These are phyloP conservation scores for Sphagnum fallax DNA, from an alignment of 228 moss, liverwort and hornwort species.

Conservation along the genomic window DNA sequence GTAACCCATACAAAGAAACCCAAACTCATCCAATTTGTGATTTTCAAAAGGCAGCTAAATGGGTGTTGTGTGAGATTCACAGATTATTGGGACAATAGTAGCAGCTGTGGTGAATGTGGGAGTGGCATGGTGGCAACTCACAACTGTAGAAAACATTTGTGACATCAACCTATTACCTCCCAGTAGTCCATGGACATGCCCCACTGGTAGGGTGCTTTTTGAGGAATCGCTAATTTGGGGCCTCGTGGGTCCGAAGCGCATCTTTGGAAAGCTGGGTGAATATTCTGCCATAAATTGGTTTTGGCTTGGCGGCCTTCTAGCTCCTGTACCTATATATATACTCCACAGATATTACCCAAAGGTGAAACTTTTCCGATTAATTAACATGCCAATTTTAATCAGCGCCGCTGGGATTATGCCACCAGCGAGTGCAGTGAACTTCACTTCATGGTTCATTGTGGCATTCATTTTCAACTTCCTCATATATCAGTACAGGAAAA, in stretches of 20 bases:
- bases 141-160: conserved; percentile 21
- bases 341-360: conserved; percentile 1
- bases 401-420: conserved; percentile 20
- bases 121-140: conserved; percentile 20
- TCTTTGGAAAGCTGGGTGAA: conserved; percentile 9
- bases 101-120: conserved; percentile 12
- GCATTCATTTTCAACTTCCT: conserved; percentile 23
- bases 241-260: conserved; percentile 8
- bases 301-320: conserved; percentile 11
- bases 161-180: conserved; percentile 14
- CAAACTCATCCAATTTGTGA: background rate
- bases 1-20: background rate
- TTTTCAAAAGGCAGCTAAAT: too few species aligned
- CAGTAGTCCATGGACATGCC: conserved; percentile 32
- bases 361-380: conserved; percentile 3
- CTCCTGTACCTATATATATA: conserved; percentile 10
- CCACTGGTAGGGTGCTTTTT: conserved; percentile 16
- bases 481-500: conserved; percentile 13
- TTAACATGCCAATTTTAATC: conserved; percentile 20
- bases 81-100: conserved; percentile 12
- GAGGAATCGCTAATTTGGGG: conserved; percentile 20
- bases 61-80: background rate
- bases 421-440: conserved; percentile 15
- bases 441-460: conserved; percentile 17
- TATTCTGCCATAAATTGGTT: conserved; percentile 22